phyloP scores from a whole-genome alignment of 2,329 filamentous ascomycete genomes.

The Metarhizium sp. region DNA sequence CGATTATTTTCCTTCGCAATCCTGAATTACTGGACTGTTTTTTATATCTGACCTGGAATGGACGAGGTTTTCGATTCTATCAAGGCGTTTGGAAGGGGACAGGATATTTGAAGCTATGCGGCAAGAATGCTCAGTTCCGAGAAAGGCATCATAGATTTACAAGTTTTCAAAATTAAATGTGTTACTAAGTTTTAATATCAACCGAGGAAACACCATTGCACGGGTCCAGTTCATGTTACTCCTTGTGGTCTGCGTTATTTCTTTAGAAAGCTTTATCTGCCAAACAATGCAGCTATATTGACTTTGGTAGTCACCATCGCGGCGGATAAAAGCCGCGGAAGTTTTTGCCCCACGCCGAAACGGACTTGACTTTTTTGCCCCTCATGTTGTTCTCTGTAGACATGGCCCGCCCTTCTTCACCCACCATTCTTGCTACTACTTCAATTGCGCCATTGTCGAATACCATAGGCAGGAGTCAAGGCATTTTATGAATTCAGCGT shows the following conservation, averaged over 20 bases:
- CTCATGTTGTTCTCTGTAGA: neutral
- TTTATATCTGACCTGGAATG: neutral
- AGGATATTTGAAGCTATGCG: conserved; percentile 1
- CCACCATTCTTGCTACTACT: neutral
- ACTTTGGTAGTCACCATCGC: neutral
- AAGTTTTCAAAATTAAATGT: conserved; percentile 4
- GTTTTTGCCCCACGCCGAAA: conserved; percentile 3
- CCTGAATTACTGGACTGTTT: conserved; percentile 1
- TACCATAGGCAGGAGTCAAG: neutral
- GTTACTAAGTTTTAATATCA: conserved; percentile 1
- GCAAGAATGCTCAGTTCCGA: conserved; percentile 1
- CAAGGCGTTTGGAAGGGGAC: conserved; percentile 1
- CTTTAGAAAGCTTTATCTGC: neutral
- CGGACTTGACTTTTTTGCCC: neutral
- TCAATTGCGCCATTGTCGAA: neutral
- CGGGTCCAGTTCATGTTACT: neutral
- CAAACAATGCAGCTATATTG: too few relatives aligned
- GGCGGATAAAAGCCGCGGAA: neutral
- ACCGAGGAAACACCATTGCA: neutral
- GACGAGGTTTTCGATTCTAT: neutral
- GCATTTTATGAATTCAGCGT: too few relatives aligned
- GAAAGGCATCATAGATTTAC: conserved; percentile 5
- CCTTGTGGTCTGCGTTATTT: neutral
- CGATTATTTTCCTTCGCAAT: neutral
- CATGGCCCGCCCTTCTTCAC: neutral